phyloP scores from a whole-genome alignment of 495 filamentous ascomycete genomes.

The Beverwykella pulmonaria region DNA sequence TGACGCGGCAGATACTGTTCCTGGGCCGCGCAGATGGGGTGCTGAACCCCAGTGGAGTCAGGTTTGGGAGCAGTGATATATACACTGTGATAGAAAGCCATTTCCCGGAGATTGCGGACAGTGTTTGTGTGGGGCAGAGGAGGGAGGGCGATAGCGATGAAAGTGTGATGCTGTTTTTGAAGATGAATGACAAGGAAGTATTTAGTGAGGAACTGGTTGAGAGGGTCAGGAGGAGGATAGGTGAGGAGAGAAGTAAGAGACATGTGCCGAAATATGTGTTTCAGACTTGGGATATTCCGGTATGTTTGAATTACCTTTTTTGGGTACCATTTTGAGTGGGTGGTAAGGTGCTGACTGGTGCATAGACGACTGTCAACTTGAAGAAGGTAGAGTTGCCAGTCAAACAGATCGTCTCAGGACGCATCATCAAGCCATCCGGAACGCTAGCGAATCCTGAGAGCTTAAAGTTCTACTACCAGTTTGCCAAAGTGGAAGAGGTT shows the following conservation, averaged over 20 bases:
- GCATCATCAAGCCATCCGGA: conserved; percentile 71
- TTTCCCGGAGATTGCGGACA: conserved; percentile 66
- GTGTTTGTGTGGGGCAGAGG: conserved; percentile 74
- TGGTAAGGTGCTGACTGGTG: not conserved
- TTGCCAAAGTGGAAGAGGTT: conserved; percentile 74
- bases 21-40: conserved; percentile 87
- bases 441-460: conserved; percentile 76
- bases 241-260: conserved; percentile 63
- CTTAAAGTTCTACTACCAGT: conserved; percentile 77
- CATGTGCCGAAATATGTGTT: conserved; percentile 80
- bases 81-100: conserved; percentile 71
- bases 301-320: conserved; percentile 61
- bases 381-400: conserved; percentile 87
- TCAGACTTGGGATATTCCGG: conserved; percentile 78
- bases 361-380: conserved; percentile 74
- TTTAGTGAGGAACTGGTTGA: conserved; percentile 61
- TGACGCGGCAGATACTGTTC: conserved; percentile 66
- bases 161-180: conserved; percentile 72
- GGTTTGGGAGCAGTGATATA: conserved; percentile 84
- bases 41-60: conserved; percentile 81
- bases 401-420: conserved; percentile 80
- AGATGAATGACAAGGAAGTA: conserved; percentile 64
- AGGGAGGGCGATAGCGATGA: conserved; percentile 70
- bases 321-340: not conserved
- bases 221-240: conserved; percentile 65